Evolutionary conservation across 2,329 filamentous ascomycete species (phyloP).

Genomic region (Venturia carpophila): DNA sequence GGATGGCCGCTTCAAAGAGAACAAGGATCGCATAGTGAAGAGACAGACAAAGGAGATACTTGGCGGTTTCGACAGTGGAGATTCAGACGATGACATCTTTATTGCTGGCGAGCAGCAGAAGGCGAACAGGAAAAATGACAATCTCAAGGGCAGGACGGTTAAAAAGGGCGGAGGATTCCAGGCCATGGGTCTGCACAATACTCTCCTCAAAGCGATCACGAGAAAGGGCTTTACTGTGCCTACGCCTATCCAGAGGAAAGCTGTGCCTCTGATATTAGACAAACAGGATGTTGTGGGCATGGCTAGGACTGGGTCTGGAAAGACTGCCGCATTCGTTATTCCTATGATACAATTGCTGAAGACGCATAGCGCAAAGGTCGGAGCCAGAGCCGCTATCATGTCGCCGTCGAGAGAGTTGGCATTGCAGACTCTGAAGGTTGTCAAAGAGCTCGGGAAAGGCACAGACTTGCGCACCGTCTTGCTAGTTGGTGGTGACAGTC

Average conservation of each 20-base stretch:
- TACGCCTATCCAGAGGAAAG: conserved; percentile 94
- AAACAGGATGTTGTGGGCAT: conserved; percentile 96
- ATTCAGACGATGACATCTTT: conserved; percentile 61
- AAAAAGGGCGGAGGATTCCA: conserved; percentile 98
- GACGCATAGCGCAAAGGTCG: conserved; percentile 77
- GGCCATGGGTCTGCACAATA: conserved; percentile 78
- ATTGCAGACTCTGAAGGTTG: conserved; percentile 88
- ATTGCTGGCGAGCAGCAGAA: conserved; percentile 83
- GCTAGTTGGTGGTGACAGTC: conserved; percentile 86
- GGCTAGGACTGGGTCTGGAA: conserved; percentile 97
- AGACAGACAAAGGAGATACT: not conserved
- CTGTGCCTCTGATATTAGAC: conserved; percentile 84
- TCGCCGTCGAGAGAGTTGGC: conserved; percentile 92
- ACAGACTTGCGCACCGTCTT: conserved; percentile 88
- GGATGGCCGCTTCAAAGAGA: conserved; percentile 5
- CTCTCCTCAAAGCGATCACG: conserved; percentile 81
- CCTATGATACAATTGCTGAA: conserved; percentile 95
- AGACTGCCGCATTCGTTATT: conserved; percentile 96
- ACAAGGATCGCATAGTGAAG: not conserved
- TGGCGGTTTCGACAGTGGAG: conserved; percentile 48
- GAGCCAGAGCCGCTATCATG: conserved; percentile 76
- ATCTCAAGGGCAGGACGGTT: conserved; percentile 72
- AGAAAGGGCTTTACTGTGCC: conserved; percentile 94
- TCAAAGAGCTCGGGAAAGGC: conserved; percentile 85
- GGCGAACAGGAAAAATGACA: conserved; percentile 76